These are phyloP conservation scores for Dryas octopetala DNA, from an alignment of 306 rosid species.

Conservation along the genomic window DNA sequence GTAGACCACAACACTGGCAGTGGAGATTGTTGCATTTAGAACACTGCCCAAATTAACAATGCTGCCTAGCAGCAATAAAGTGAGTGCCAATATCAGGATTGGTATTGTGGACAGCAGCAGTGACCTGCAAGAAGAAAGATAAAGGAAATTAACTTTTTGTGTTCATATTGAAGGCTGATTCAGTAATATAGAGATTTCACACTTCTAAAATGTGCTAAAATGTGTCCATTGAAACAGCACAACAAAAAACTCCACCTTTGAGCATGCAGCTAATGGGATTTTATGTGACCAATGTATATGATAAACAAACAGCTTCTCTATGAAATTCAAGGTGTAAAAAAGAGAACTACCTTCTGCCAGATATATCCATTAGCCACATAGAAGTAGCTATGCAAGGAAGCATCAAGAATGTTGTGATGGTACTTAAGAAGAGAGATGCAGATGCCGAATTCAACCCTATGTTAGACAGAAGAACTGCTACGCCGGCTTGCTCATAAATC, in stretches of 20 bases:
- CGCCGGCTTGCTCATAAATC: conserved; percentile 60
- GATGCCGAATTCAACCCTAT: conserved; percentile 52
- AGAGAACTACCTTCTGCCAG: conserved; percentile 67
- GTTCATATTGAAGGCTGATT: neutral
- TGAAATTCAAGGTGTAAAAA: neutral
- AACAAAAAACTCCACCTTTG: too few species aligned
- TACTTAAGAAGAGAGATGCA: conserved; percentile 53
- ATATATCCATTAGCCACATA: conserved; percentile 63
- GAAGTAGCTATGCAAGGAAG: conserved; percentile 72
- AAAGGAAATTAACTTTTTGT: conserved; percentile 8
- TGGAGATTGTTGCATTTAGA: conserved; percentile 46
- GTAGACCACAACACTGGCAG: conserved; percentile 47
- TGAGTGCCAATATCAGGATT: conserved; percentile 50
- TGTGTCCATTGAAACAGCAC: too few species aligned
- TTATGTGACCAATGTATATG: too few species aligned
- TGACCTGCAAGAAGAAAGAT: conserved; percentile 40
- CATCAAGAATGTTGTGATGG: conserved; percentile 61
- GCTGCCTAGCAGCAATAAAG: conserved; percentile 44
- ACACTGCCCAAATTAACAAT: conserved; percentile 34
- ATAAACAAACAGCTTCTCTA: too few species aligned
- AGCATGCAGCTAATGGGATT: too few species aligned
- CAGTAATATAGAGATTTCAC: too few species aligned
- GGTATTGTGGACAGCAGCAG: conserved; percentile 64
- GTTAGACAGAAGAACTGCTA: conserved; percentile 50
- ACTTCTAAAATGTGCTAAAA: too few species aligned